phyloP scores from a whole-genome alignment of 148 eudicot genomes.

The Beta vulgaris region DNA sequence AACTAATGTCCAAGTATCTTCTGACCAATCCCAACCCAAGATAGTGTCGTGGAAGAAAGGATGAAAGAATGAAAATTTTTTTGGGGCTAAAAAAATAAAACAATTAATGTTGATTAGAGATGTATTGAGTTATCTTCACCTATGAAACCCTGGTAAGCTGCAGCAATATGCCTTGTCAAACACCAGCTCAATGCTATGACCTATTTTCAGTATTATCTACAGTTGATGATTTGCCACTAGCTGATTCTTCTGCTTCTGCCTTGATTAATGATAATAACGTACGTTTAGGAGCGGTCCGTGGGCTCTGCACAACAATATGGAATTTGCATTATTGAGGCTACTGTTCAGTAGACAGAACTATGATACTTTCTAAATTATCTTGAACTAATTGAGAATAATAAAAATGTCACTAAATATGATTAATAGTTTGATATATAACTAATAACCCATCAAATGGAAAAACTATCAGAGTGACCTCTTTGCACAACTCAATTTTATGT shows the following conservation, averaged over 20 bases:
- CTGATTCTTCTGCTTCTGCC: conserved; percentile 28
- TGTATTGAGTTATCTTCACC: conserved; percentile 12
- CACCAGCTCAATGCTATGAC: conserved; percentile 18
- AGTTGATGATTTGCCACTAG: background rate
- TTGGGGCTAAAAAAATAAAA: background rate
- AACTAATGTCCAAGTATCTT: conserved; percentile 2
- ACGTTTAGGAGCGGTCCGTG: conserved; percentile 12
- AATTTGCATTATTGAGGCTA: background rate
- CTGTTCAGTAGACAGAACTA: background rate
- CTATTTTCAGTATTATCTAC: conserved; percentile 25
- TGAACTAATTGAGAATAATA: no score
- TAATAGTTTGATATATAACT: background rate
- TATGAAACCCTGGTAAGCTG: conserved; percentile 12
- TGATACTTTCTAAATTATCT: background rate
- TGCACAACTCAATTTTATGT: background rate
- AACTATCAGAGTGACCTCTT: background rate
- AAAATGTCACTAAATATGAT: no score
- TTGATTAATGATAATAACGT: conserved; percentile 34
- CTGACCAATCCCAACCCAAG: conserved; percentile 2
- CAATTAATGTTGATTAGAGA: background rate
- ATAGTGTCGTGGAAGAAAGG: conserved; percentile 9
- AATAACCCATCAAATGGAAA: background rate
- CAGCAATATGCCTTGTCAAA: conserved; percentile 12
- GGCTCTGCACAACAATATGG: conserved; percentile 16
- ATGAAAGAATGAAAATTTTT: conserved; percentile 15